A percentile compares a stretch with the other conserved stretches of the same genome.
Conservation (phyloP, 2,329 filamentous ascomycete species). For the Penicillium psychrosexuale region DNA sequence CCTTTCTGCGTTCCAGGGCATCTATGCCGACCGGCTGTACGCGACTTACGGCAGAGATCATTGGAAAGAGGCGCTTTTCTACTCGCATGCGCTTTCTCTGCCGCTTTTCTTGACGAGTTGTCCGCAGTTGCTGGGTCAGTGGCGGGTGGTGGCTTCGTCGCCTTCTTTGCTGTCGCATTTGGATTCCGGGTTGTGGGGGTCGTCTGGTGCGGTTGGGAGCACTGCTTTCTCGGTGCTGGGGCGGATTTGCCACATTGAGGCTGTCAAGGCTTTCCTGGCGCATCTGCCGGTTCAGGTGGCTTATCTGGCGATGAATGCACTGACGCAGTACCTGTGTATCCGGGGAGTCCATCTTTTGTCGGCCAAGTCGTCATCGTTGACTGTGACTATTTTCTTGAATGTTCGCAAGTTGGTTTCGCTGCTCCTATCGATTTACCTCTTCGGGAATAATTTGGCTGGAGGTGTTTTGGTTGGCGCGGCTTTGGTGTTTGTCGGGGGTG, state of each 20-base stretch:
- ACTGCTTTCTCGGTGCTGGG: conserved; percentile 13
- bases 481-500: conserved; percentile 88
- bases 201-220: not conserved
- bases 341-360: conserved; percentile 93
- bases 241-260: conserved; percentile 15
- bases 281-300: conserved; percentile 36
- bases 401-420: conserved; percentile 91
- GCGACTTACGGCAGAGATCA: conserved; percentile 72
- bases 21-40: conserved; percentile 92
- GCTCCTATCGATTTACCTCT: conserved; percentile 86
- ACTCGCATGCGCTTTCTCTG: conserved; percentile 62
- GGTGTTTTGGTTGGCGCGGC: conserved; percentile 78
- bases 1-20: conserved; percentile 87
- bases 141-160: conserved; percentile 34
- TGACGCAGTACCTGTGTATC: conserved; percentile 94
- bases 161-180: conserved; percentile 30
- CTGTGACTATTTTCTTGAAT: conserved; percentile 94
- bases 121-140: conserved; percentile 36
- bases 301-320: conserved; percentile 53
- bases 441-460: conserved; percentile 75
- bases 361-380: conserved; percentile 82
- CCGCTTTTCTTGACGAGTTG: conserved; percentile 44
- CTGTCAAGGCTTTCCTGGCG: conserved; percentile 26
- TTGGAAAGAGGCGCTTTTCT: conserved; percentile 96
- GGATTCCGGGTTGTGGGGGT: not conserved